These are phyloP conservation scores for Aspergillus neoniger DNA, from an alignment of 2,329 filamentous ascomycete genomes.

Conservation along the genomic window DNA sequence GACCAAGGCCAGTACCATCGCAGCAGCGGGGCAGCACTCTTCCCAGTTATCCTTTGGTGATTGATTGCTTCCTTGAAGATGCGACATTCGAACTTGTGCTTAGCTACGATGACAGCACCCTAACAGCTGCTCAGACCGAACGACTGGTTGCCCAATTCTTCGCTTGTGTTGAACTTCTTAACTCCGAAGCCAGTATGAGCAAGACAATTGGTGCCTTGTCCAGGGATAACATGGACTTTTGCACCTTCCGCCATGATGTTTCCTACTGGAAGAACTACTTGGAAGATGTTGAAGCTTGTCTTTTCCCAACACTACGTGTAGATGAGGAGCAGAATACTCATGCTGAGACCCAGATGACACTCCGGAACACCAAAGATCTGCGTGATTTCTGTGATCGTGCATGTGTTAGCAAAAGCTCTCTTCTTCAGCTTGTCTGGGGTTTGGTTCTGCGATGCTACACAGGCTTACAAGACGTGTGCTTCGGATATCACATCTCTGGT, in stretches of 20 bases:
- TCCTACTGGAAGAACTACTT: conserved; percentile 51
- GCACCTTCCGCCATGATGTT: conserved; percentile 32
- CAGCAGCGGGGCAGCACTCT: background rate
- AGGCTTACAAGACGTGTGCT: conserved; percentile 48
- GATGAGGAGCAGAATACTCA: conserved; percentile 12
- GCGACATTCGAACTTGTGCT: conserved; percentile 4
- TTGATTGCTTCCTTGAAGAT: conserved; percentile 11
- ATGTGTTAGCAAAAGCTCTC: conserved; percentile 22
- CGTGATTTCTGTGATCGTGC: conserved; percentile 26
- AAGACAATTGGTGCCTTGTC: conserved; percentile 17
- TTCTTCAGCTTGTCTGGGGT: conserved; percentile 49
- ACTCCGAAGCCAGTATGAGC: conserved; percentile 9
- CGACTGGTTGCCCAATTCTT: conserved; percentile 14
- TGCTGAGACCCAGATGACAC: conserved; percentile 18
- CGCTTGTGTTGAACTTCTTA: conserved; percentile 11
- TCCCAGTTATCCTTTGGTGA: conserved; percentile 11
- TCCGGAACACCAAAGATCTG: conserved; percentile 25
- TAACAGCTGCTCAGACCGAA: conserved; percentile 12
- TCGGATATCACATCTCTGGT: conserved; percentile 45
- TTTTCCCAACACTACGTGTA: conserved; percentile 42
- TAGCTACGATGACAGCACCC: conserved; percentile 13
- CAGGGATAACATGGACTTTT: conserved; percentile 30
- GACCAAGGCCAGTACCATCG: background rate
- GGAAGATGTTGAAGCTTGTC: conserved; percentile 48
- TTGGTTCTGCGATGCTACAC: conserved; percentile 48